Evolutionary conservation across 345 rosid genomes (phyloP).

Genomic region (Salix koriyanagi): DNA sequence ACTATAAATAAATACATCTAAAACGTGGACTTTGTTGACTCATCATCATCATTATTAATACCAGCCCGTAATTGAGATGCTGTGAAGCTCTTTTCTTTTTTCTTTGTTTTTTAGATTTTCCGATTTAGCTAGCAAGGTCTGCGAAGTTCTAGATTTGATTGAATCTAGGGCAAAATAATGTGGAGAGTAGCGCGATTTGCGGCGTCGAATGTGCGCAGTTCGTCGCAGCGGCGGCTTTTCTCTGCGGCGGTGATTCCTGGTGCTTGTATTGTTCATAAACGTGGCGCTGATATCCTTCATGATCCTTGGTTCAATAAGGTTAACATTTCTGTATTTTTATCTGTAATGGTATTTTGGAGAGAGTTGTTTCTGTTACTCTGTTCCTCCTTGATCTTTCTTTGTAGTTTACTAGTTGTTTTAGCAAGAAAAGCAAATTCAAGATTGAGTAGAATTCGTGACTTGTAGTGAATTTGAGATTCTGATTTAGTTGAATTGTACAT

Average conservation of each 20-base stretch:
- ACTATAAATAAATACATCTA: background rate
- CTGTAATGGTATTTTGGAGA: background rate
- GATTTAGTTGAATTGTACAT: background rate
- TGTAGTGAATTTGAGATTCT: background rate
- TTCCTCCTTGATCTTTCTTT: background rate
- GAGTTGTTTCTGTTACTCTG: background rate
- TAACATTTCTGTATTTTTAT: background rate
- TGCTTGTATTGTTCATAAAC: conserved; percentile 90
- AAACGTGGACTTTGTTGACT: background rate
- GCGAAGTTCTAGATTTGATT: background rate
- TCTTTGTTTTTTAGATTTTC: background rate
- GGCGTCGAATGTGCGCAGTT: conserved; percentile 42
- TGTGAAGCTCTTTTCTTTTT: background rate
- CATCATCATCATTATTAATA: background rate
- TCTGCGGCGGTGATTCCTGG: conserved; percentile 80
- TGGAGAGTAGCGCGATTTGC: conserved; percentile 56
- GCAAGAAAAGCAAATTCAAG: background rate
- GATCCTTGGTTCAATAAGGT: conserved; percentile 99
- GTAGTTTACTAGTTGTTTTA: too few relatives aligned
- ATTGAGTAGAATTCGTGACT: background rate
- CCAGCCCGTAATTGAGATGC: background rate
- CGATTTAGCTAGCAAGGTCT: background rate
- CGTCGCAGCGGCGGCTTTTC: conserved; percentile 34
- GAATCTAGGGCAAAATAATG: conserved; percentile 34
- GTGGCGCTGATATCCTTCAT: conserved; percentile 96